These are phyloP conservation scores for Exobasidium cylindrosporum DNA, from an alignment of 1,284 basidiomycete genomes.

Conservation along the genomic window DNA sequence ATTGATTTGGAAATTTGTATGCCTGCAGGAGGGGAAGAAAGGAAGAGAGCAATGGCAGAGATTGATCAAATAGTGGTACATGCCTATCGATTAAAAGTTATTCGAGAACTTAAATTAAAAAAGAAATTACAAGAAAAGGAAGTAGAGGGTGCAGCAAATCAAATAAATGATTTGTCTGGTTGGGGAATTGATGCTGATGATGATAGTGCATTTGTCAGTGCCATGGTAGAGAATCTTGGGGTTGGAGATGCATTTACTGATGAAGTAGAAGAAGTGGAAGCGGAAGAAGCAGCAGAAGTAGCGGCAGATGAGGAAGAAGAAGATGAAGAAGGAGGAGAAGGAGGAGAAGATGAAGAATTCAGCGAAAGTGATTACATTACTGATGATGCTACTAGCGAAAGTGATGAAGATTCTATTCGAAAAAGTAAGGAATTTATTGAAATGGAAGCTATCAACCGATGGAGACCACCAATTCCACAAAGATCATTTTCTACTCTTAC, in stretches of 20 bases:
- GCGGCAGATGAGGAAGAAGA: constrained; percentile 34
- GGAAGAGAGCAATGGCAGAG: constrained; percentile 39
- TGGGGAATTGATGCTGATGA: constrained; percentile 22
- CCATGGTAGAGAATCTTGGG: constrained; percentile 50
- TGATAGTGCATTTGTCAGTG: constrained; percentile 41
- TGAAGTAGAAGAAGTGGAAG: constrained; percentile 47
- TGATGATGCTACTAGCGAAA: constrained; percentile 31
- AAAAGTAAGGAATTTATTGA: background rate
- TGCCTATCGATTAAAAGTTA: constrained; percentile 49
- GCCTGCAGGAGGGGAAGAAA: constrained; percentile 40
- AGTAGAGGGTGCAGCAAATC: constrained; percentile 36
- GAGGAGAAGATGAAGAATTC: constrained; percentile 46
- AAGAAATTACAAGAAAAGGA: constrained; percentile 39
- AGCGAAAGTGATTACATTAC: constrained; percentile 54
- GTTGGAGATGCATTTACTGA: constrained; percentile 47
- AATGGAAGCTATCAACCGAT: background rate
- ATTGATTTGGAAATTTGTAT: constrained; percentile 50
- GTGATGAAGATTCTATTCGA: constrained; percentile 7
- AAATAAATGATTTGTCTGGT: constrained; percentile 25
- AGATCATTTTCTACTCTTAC: constrained; percentile 11
- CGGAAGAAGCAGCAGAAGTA: constrained; percentile 45
- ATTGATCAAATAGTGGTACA: constrained; percentile 49
- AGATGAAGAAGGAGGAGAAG: constrained; percentile 55
- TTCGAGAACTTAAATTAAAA: constrained; percentile 48
- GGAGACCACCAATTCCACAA: constrained; percentile 13